Base-by-base conservation (phyloP, 805 yeast genomes). In the Candida verbasci region DNA sequence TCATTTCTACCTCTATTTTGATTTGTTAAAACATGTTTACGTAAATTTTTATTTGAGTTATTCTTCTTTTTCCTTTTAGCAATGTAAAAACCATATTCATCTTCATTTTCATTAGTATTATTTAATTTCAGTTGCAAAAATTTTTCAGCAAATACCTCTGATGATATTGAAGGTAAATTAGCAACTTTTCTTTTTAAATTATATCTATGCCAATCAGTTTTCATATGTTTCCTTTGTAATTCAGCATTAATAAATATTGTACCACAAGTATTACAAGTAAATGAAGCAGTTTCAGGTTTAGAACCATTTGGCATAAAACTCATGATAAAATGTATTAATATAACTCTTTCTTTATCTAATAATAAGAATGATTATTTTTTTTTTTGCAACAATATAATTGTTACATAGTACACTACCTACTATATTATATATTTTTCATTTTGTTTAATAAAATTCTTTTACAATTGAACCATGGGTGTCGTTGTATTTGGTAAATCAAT, bases 141-240 rank as follows among this genome's bases (percentile, higher is more conserved):
- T 54, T 86, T 83, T 46, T 81, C 84, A 15, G 84, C 85, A 58
- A 84, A 84, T 2, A 73, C 60, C 26, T 71, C 83, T 2, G 86
- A 76, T 14, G 80, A 62, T 21, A 88, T 76, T 1, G 95, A 82
- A 6, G 89, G 82, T 40, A 88, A 62, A 21, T 74, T 74, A 12
- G 72, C 71, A 18, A 67, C 72, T 44, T 70, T 50, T 49, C 73
- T 48, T 44, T 67, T 67, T 39, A 67, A 52, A 45, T 67, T 67
- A 46, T 67, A 67, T 25, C 73, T 48, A 44, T 67, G 73, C 73
- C 73, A 67, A 31, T 65, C 71, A 2, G 67, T 54, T 35, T 64
- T 65, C 73, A 67, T 67, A 43, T 67, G 73, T 38, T 51, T 46
- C 31, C 72, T 46, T 43, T 67, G 73, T 31, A 60, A 52, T 26